A percentile compares a stretch with the other conserved stretches of the same genome.
phyloP scores from a whole-genome alignment of 495 filamentous ascomycete species.

The Hypoxylon lienhwacheense region DNA sequence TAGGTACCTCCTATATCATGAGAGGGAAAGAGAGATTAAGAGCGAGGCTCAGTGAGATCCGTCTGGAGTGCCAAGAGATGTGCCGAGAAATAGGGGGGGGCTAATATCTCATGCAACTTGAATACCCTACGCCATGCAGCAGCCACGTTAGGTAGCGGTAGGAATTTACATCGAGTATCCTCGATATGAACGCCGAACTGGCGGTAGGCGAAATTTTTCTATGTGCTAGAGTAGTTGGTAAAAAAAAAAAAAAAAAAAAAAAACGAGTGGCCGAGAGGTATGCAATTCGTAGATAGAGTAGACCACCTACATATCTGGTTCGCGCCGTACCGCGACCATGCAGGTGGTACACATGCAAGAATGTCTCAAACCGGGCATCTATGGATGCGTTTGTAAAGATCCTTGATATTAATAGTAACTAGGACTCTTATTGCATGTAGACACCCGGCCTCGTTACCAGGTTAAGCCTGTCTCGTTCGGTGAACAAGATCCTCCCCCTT shows the following conservation, averaged over 20 bases:
- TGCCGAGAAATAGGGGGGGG: conserved; percentile 20
- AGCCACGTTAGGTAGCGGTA: conserved; percentile 16
- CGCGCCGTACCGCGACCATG: conserved; percentile 20
- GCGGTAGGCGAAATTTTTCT: too few relatives aligned
- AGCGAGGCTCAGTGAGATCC: background rate
- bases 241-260: too few relatives aligned
- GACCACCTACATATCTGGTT: conserved; percentile 11
- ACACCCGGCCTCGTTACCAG: conserved; percentile 19
- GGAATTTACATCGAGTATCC: conserved; percentile 7
- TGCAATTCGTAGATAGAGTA: too few relatives aligned
- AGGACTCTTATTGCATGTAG: too few relatives aligned
- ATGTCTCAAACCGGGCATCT: background rate
- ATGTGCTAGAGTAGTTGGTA: too few relatives aligned
- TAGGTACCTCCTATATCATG: background rate
- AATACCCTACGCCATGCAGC: conserved; percentile 27
- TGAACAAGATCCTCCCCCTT: too few relatives aligned
- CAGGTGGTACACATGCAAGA: conserved; percentile 9
- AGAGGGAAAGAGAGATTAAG: background rate
- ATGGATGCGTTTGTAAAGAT: conserved; percentile 11
- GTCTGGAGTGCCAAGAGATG: conserved; percentile 10
- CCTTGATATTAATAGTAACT: conserved; percentile 8
- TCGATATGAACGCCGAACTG: conserved; percentile 5
- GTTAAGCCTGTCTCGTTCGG: conserved; percentile 14
- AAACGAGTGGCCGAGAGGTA: too few relatives aligned
- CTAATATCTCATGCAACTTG: conserved; percentile 6